Conservation (phyloP, 352 stramenopile genomes). For the Globisporangium abappressorium region DNA sequence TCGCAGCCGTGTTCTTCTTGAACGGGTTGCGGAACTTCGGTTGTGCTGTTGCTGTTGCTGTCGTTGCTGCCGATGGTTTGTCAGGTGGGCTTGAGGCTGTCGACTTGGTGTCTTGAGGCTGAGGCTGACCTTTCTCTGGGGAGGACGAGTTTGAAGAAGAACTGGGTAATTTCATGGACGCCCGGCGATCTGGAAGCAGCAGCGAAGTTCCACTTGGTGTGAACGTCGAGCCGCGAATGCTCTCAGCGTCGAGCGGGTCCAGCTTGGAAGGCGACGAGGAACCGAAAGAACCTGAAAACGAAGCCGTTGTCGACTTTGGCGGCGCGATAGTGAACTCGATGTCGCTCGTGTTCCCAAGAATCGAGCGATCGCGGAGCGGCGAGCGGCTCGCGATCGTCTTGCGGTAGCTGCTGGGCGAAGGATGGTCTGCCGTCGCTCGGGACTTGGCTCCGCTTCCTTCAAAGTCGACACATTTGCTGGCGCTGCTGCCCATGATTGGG, state of each 20-base stretch:
- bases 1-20: constrained; percentile 1
- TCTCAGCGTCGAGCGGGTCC: constrained; percentile 12
- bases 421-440: not conserved
- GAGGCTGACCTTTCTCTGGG: constrained; percentile 2
- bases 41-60: not conserved
- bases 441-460: not conserved
- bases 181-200: constrained; percentile 3
- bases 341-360: not conserved
- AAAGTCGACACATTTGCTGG: constrained; percentile 2
- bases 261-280: constrained; percentile 7
- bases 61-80: not conserved
- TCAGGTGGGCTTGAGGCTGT: not conserved
- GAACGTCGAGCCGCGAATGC: constrained; percentile 6
- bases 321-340: not conserved
- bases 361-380: constrained; percentile 1
- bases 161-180: constrained; percentile 1
- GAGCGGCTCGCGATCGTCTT: constrained; percentile 9
- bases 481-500: constrained; percentile 9
- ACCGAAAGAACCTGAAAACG: not conserved
- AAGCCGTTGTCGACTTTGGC: not conserved
- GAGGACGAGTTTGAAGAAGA: not conserved
- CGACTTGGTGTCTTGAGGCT: constrained; percentile 1
- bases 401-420: constrained; percentile 1
- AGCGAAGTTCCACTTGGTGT: not conserved
- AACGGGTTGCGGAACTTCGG: constrained; percentile 16